Percentiles rank a stretch among this genome's conserved stretches.
These are phyloP conservation scores for Eucalyptus tenuipes DNA, from an alignment of 345 rosid genomes.

Conservation along the genomic window DNA sequence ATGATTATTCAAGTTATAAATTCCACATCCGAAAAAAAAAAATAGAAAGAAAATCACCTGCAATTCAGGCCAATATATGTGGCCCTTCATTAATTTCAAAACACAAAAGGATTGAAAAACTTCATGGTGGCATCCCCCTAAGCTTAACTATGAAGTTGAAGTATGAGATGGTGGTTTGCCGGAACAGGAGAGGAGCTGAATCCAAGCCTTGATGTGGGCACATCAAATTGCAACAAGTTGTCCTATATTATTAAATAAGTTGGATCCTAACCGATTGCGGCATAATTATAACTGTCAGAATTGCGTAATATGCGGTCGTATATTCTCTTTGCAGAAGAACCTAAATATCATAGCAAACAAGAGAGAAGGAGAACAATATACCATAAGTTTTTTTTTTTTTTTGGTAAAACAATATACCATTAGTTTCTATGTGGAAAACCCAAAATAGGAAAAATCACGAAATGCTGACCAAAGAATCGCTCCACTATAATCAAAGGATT, in stretches of 20 bases:
- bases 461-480: no score
- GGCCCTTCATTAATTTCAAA: neutral
- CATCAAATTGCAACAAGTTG: neutral
- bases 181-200: slow-evolving; percentile 8
- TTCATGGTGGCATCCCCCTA: neutral
- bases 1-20: neutral
- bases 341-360: no score
- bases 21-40: neutral
- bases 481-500: no score
- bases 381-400: no score
- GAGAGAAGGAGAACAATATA: no score
- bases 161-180: slow-evolving; percentile 35
- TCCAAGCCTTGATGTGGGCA: neutral
- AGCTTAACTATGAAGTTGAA: slow-evolving; percentile 38
- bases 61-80: neutral
- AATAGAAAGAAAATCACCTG: neutral
- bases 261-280: no score
- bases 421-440: no score
- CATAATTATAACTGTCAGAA: no score
- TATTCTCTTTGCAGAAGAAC: no score
- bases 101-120: neutral
- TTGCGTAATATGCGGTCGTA: no score
- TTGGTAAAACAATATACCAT: no score
- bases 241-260: neutral
- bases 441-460: no score